Evolutionary conservation across 2,329 filamentous ascomycete species (phyloP).

Genomic region (Lachnellula subtilissima): DNA sequence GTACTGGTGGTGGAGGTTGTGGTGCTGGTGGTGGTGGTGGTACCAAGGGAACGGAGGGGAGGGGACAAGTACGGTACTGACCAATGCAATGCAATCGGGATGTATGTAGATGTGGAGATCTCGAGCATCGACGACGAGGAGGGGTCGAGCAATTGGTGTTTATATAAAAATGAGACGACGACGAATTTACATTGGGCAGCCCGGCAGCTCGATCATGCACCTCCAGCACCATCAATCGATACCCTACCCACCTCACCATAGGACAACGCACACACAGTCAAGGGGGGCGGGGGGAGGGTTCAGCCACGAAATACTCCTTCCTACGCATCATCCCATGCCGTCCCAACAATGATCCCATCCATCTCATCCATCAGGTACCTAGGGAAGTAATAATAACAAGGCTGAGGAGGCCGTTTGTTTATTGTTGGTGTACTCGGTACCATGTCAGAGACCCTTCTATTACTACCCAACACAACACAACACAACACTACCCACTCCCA

Average conservation of each 20-base stretch:
- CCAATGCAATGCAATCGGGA: too few relatives aligned
- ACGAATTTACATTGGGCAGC: slow-evolving; percentile 1
- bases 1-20: too few relatives aligned
- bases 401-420: not conserved
- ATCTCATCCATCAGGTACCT: not conserved
- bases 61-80: too few relatives aligned
- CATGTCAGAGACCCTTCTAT: not conserved
- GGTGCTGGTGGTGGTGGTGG: too few relatives aligned
- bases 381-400: not conserved
- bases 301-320: not conserved
- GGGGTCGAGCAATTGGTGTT: not conserved
- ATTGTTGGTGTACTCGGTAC: not conserved
- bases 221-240: not conserved
- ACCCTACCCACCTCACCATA: not conserved
- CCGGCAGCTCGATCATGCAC: not conserved
- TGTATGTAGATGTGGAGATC: too few relatives aligned
- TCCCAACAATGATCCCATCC: not conserved
- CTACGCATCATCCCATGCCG: not conserved
- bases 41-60: too few relatives aligned
- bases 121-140: not conserved
- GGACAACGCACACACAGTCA: not conserved
- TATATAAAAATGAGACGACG: not conserved
- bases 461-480: not conserved
- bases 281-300: too few relatives aligned
- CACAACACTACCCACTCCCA: not conserved